Evolutionary conservation across 345 rosid species (phyloP).

Genomic region (Ceriops decandra): DNA sequence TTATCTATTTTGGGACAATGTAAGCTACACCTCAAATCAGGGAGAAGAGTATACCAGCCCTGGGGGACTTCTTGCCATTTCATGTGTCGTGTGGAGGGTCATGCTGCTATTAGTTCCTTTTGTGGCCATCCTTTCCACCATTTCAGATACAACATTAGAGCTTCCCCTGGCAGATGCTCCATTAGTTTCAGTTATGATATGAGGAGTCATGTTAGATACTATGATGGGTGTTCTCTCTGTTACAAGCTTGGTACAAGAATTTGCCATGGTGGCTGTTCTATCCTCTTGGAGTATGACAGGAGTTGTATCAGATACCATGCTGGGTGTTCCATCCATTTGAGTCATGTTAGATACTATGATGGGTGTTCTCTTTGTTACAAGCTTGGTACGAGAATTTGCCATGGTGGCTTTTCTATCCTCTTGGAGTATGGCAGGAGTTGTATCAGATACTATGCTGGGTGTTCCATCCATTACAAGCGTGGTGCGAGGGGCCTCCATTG

Average conservation of each 20-base stretch:
- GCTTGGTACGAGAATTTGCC: slow-evolving; percentile 1
- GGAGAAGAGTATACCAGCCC: slow-evolving; percentile 24
- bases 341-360: slow-evolving; percentile 2
- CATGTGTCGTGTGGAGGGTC: slow-evolving; percentile 2
- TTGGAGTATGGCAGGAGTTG: slow-evolving; percentile 3
- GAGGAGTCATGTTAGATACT: slow-evolving; percentile 9
- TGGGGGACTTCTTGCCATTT: slow-evolving; percentile 4
- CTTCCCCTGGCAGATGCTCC: slow-evolving; percentile 7
- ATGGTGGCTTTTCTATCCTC: neutral
- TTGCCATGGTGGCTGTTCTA: neutral
- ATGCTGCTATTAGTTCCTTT: slow-evolving; percentile 3
- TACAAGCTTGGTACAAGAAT: slow-evolving; percentile 1
- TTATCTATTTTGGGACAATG: neutral
- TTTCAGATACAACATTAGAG: slow-evolving; percentile 1
- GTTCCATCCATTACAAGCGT: slow-evolving; percentile 21
- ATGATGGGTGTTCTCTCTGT: neutral
- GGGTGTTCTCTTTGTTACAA: neutral
- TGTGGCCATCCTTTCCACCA: neutral
- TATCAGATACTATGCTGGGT: slow-evolving; percentile 4
- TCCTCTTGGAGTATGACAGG: neutral
- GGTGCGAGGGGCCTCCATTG: neutral
- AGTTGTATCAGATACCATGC: slow-evolving; percentile 4
- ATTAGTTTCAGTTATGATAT: slow-evolving; percentile 23
- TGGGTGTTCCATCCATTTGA: neutral
- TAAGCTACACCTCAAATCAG: neutral